phyloP scores from a whole-genome alignment of 768 basidiomycete genomes.

The Russula emetica region DNA sequence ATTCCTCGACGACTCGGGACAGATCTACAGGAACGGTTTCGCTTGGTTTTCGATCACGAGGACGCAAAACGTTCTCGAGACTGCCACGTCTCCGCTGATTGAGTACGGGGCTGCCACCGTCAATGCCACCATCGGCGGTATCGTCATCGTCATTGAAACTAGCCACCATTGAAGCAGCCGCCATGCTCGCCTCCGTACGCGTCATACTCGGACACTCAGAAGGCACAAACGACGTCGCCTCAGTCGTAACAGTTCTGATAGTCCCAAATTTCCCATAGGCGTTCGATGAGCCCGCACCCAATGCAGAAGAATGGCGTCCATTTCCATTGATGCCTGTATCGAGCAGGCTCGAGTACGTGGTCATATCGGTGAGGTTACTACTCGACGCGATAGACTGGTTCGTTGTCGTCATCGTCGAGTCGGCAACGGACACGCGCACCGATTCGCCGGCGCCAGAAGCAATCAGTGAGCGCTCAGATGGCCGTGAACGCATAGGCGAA shows the following conservation, averaged over 20 bases:
- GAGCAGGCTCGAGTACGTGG: conserved; percentile 58
- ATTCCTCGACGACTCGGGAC: conserved; percentile 64
- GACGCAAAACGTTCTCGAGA: conserved; percentile 29
- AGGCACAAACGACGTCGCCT: conserved; percentile 57
- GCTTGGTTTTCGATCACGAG: conserved; percentile 59
- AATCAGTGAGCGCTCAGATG: conserved; percentile 26
- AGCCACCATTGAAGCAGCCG: conserved; percentile 43
- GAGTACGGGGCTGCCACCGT: neutral
- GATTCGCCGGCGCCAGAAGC: conserved; percentile 14
- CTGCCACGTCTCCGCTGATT: conserved; percentile 22
- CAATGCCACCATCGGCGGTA: conserved; percentile 22
- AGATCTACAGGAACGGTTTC: conserved; percentile 60
- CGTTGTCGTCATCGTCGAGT: conserved; percentile 44
- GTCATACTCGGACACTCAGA: conserved; percentile 61
- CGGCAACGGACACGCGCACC: conserved; percentile 34
- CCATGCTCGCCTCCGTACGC: conserved; percentile 56
- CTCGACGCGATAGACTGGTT: conserved; percentile 65
- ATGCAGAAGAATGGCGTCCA: conserved; percentile 33
- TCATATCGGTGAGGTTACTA: conserved; percentile 49
- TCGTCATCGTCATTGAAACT: conserved; percentile 43
- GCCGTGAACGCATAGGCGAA: conserved; percentile 49
- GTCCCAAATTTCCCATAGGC: conserved; percentile 62
- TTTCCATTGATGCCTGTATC: conserved; percentile 39
- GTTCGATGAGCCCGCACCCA: conserved; percentile 28
- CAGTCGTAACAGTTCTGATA: conserved; percentile 77